Evolutionary conservation across 1,139 yeast genomes (phyloP), one percentile per base, ranked within the genome.

Genomic region (Martiniozyma asiatica): DNA sequence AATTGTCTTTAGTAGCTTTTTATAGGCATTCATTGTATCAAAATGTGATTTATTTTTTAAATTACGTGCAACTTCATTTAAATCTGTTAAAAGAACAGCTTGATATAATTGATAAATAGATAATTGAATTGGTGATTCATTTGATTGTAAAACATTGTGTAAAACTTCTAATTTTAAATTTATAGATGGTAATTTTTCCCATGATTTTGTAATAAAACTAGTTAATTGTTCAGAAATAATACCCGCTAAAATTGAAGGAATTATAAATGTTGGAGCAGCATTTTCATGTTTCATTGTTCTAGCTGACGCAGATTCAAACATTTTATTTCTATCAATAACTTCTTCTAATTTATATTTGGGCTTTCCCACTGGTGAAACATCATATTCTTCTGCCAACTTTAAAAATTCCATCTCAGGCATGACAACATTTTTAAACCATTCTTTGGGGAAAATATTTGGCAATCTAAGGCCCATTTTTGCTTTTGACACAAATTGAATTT

Each of bases 141-240:
- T 55, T 44, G 59, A 56, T 48, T 73, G 84, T 15, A 76, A 47
- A 4, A 57, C 45, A 33, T 73, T 57, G 48, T 77, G 81, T 17
- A 76, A 43, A 4, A 60, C 42, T 45, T 73, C 78, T 30, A 77
- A 54, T 40, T 66, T 66, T 30, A 51, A 33, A 27, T 53, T 53
- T 18, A 44, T 33, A 27, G 39, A 43, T 3, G 57, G 57, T 16
- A 53, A 38, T 7, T 28, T 22, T 12, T 40, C 35, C 55, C 58
- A 51, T 6, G 57, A 39, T 8, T 39, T 28, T 8, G 41, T 39
- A 9, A 46, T 37, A 9, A 49, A 30, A 5, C 30, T 30, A 3
- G 54, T 42, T 19, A 53, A 37, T 8, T 39, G 36, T 17, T 34
- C 36, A 2, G 57, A 42, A 5, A 53, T 29, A 1, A 53, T 36